phyloP scores from a whole-genome alignment of 169 alveolate species.

The Plasmodium gaboni region DNA sequence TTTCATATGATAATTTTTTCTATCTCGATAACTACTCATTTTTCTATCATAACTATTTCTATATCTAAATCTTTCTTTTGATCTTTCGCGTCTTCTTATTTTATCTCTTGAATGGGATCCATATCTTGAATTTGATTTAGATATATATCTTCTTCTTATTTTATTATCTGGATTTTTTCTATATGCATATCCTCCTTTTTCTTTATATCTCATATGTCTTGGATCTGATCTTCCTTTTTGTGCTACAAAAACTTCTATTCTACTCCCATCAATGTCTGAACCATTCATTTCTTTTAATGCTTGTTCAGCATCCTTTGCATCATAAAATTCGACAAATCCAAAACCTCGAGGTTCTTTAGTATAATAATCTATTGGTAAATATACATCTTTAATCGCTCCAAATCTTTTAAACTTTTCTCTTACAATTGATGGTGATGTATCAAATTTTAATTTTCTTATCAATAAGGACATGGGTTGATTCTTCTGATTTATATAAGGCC shows the following conservation, averaged over 20 bases:
- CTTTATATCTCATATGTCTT: constrained; percentile 65
- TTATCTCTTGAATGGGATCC: constrained; percentile 69
- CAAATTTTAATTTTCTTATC: constrained; percentile 86
- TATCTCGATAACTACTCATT: constrained; percentile 46
- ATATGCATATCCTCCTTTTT: constrained; percentile 60
- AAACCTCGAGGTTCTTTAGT: constrained; percentile 93
- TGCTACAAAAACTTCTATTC: constrained; percentile 85
- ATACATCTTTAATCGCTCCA: constrained; percentile 93
- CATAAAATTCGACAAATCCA: constrained; percentile 91
- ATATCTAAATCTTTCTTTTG: constrained; percentile 43
- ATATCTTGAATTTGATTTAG: constrained; percentile 49
- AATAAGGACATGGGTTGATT: constrained; percentile 85
- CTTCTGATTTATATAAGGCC: constrained; percentile 70
- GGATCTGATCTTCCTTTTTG: constrained; percentile 88
- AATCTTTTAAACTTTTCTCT: constrained; percentile 85
- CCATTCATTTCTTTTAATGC: constrained; percentile 90
- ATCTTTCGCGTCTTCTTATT: constrained; percentile 65
- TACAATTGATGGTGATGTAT: constrained; percentile 90
- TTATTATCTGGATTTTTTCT: constrained; percentile 54
- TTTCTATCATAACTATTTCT: constrained; percentile 68
- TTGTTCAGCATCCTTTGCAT: constrained; percentile 88
- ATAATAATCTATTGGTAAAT: constrained; percentile 93
- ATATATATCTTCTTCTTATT: constrained; percentile 50
- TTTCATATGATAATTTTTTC: constrained; percentile 37
- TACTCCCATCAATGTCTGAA: constrained; percentile 83